phyloP scores from a whole-genome alignment of 78 protist species.

The Dictyostelium discoideum region DNA sequence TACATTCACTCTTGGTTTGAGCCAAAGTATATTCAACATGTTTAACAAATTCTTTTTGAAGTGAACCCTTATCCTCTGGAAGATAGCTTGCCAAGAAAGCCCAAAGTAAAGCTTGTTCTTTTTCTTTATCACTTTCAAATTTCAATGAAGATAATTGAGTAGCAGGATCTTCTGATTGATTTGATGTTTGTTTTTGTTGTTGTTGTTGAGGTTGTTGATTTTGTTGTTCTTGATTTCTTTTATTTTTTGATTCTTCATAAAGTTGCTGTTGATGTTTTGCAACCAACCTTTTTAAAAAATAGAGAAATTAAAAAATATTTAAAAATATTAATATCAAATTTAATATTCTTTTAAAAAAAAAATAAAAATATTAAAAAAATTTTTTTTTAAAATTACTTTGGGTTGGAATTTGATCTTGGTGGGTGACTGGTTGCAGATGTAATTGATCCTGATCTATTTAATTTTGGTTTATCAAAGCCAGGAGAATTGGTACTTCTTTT shows the following conservation, averaged over 20 bases:
- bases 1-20: constrained; percentile 53
- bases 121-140: constrained; percentile 34
- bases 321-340: not conserved
- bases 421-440: constrained; percentile 1
- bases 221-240: not conserved
- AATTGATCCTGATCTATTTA: constrained; percentile 18
- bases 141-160: not conserved
- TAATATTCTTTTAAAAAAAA: not conserved
- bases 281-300: not conserved
- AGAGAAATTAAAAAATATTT: not conserved
- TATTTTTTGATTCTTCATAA: not conserved
- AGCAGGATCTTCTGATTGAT: not conserved
- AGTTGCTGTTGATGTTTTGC: not conserved
- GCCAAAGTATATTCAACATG: constrained; percentile 86
- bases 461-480: not conserved
- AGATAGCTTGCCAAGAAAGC: constrained; percentile 69
- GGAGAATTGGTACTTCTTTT: not conserved
- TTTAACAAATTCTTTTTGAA: constrained; percentile 73
- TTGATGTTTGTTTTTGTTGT: not conserved
- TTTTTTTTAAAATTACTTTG: not conserved
- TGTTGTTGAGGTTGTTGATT: not conserved
- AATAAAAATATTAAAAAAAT: too few relatives aligned
- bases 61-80: constrained; percentile 48
- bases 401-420: not conserved
- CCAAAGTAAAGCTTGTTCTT: constrained; percentile 66